Conservation (phyloP, 306 rosid genomes). For the Vigna angularis region DNA sequence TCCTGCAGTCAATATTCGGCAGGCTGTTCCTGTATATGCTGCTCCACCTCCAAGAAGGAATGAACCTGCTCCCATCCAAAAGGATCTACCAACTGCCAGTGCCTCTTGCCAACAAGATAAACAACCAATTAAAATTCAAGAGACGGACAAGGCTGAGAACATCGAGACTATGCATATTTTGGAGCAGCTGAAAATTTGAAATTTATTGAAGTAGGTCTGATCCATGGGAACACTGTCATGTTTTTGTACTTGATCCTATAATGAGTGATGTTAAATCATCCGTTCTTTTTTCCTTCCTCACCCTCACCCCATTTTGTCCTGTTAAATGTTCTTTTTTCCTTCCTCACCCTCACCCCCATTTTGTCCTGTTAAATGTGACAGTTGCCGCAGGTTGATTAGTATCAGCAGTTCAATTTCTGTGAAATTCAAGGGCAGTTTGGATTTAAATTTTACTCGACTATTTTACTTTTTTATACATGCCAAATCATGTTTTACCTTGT, state of each 20-base stretch:
- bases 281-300: conserved; percentile 43
- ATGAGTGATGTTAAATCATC: conserved; percentile 59
- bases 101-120: conserved; percentile 43
- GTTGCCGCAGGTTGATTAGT: conserved; percentile 71
- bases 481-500: conserved; percentile 40
- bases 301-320: conserved; percentile 58
- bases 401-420: conserved; percentile 55
- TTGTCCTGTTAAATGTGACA: conserved; percentile 66
- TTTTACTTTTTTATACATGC: conserved; percentile 32
- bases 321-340: conserved; percentile 54
- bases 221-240: conserved; percentile 56
- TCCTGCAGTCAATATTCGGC: conserved; percentile 80
- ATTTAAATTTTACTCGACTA: conserved; percentile 43
- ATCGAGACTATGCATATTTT: conserved; percentile 57
- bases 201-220: conserved; percentile 41
- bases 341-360: conserved; percentile 45
- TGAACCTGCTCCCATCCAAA: conserved; percentile 48
- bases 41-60: conserved; percentile 71
- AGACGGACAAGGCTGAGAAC: conserved; percentile 49
- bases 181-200: conserved; percentile 76
- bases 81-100: conserved; percentile 42
- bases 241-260: conserved; percentile 64
- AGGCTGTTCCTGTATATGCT: conserved; percentile 76
- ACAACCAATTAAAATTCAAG: conserved; percentile 52
- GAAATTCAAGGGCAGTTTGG: conserved; percentile 57